These are phyloP conservation scores for Pichia sp. DNA, from an alignment of 1,139 yeast species.

Conservation along the genomic window DNA sequence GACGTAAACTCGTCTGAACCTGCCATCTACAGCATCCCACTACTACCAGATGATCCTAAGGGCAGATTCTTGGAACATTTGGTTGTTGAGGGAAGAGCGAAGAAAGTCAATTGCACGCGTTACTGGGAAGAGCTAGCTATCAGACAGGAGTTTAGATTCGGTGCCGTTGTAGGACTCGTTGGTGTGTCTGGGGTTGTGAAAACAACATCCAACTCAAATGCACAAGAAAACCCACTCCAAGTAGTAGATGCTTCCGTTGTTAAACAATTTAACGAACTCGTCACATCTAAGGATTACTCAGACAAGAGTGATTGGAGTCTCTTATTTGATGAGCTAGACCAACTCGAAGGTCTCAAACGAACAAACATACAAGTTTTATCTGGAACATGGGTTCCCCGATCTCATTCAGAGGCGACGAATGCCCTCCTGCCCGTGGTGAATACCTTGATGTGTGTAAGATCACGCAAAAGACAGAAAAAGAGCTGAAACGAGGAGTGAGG, in stretches of 20 bases:
- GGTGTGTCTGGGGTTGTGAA: constrained; percentile 54
- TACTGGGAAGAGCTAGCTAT: constrained; percentile 84
- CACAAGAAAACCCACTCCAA: too few species aligned
- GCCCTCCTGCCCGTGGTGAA: too few species aligned
- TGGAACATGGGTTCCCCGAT: too few species aligned
- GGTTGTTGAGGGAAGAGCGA: constrained; percentile 63
- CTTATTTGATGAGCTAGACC: constrained; percentile 11
- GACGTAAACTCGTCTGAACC: constrained; percentile 7
- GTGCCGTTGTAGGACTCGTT: constrained; percentile 78
- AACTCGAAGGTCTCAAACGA: too few species aligned
- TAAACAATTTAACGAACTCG: constrained; percentile 29
- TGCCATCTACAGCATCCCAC: constrained; percentile 60
- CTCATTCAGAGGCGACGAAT: too few species aligned
- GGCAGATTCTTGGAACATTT: constrained; percentile 81
- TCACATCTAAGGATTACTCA: constrained; percentile 38
- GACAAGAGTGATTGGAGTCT: constrained; percentile 15
- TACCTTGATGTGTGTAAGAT: constrained; percentile 9
- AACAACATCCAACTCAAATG: too few species aligned
- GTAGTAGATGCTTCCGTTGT: too few species aligned
- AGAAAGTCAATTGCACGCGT: constrained; percentile 37
- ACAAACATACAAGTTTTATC: too few species aligned
- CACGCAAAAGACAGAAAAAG: too few species aligned
- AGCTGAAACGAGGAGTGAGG: too few species aligned
- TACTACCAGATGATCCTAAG: constrained; percentile 95
- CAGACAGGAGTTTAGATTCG: constrained; percentile 84